Conservation (phyloP, 176 grass and related monocot species). For the Dactylis glomerata region DNA sequence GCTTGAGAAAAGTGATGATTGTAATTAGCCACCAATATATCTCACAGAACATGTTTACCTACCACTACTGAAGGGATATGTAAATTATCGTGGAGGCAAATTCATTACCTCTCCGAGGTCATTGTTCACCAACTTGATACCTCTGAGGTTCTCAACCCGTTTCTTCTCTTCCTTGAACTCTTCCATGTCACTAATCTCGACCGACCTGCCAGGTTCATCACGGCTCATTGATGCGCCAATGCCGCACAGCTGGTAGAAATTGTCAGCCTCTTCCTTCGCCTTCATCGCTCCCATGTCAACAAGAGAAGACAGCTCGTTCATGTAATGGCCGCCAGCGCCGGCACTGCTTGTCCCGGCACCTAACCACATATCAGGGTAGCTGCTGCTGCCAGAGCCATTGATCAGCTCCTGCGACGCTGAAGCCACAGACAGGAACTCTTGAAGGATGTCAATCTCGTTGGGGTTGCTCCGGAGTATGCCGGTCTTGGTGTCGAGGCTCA, state of each 20-base stretch:
- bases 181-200: conserved; percentile 68
- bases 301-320: conserved; percentile 47
- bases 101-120: conserved; percentile 69
- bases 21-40: neutral
- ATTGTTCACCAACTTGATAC: conserved; percentile 64
- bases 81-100: conserved; percentile 1
- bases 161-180: conserved; percentile 70
- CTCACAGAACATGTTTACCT: too few species aligned
- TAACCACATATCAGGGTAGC: conserved; percentile 62
- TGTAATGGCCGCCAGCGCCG: conserved; percentile 32
- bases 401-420: conserved; percentile 75
- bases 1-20: conserved; percentile 8
- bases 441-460: conserved; percentile 66
- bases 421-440: conserved; percentile 75
- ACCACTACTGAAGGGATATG: too few species aligned
- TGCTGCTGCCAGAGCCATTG: conserved; percentile 44
- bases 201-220: conserved; percentile 39
- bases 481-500: conserved; percentile 44
- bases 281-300: conserved; percentile 40
- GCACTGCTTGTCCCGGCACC: conserved; percentile 34
- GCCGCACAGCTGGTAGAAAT: conserved; percentile 40
- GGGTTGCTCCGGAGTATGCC: conserved; percentile 38
- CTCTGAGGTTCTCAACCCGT: conserved; percentile 66
- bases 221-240: conserved; percentile 25
- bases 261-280: conserved; percentile 27